phyloP scores from a whole-genome alignment of 805 yeast genomes.

The Yarrowia deformans region DNA sequence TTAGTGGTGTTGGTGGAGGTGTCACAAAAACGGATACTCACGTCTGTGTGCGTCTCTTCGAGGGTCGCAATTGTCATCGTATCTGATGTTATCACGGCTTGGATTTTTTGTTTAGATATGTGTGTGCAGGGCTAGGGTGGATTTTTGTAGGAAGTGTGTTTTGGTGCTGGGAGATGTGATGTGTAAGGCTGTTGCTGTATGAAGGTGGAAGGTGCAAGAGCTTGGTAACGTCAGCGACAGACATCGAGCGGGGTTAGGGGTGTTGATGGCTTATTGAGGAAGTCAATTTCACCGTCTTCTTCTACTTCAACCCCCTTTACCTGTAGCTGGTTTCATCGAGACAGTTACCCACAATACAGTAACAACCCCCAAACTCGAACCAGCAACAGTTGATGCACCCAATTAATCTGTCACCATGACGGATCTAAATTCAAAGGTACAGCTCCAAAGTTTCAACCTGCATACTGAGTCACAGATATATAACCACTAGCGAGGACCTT shows the following conservation, averaged over 20 bases:
- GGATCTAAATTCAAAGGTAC: slow-evolving; percentile 20
- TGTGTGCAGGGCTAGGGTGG: slow-evolving; percentile 17
- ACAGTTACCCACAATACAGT: too few species aligned
- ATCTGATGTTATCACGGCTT: background rate
- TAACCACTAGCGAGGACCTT: background rate
- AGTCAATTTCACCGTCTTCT: too few species aligned
- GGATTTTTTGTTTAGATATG: slow-evolving; percentile 34
- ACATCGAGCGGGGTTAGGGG: too few species aligned
- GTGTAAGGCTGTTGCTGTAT: too few species aligned
- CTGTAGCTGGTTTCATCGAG: too few species aligned
- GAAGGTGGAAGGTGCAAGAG: too few species aligned
- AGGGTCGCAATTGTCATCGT: slow-evolving; percentile 34
- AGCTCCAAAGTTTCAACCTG: slow-evolving; percentile 30
- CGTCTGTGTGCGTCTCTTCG: slow-evolving; percentile 41
- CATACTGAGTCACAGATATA: slow-evolving; percentile 36
- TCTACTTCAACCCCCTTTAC: too few species aligned
- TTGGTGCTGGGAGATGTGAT: too few species aligned
- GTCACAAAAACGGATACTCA: slow-evolving; percentile 21
- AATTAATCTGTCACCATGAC: background rate
- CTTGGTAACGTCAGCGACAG: too few species aligned
- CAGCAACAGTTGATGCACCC: background rate
- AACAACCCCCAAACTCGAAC: slow-evolving; percentile 1
- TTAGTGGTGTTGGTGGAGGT: background rate
- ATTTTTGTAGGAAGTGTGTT: too few species aligned
- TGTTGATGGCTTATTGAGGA: too few species aligned